These are phyloP conservation scores for Polytolypa hystricis DNA, from an alignment of 2,329 filamentous ascomycete genomes.

Conservation along the genomic window DNA sequence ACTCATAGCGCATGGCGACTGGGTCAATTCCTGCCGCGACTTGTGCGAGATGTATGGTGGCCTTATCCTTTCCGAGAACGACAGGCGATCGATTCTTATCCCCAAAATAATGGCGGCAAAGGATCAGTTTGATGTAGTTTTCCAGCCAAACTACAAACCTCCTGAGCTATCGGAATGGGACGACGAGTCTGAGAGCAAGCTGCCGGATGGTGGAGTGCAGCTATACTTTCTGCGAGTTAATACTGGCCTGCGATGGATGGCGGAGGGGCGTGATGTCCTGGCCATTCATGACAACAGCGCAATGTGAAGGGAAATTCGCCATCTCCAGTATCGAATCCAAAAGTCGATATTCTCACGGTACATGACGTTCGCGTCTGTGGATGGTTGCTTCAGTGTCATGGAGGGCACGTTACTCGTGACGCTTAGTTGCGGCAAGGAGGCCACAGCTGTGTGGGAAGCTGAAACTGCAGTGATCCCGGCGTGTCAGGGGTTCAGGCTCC, in stretches of 20 bases:
- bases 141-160: constrained; percentile 38
- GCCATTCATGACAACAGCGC: constrained; percentile 39
- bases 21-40: constrained; percentile 51
- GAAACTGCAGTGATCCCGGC: constrained; percentile 41
- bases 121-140: constrained; percentile 46
- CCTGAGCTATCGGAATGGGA: constrained; percentile 37
- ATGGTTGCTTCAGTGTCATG: constrained; percentile 42
- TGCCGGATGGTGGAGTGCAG: constrained; percentile 29
- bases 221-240: constrained; percentile 44
- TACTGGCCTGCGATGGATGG: constrained; percentile 37
- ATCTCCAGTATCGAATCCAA: constrained; percentile 42
- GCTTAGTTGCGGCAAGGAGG: constrained; percentile 28
- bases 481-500: constrained; percentile 35
- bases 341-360: constrained; percentile 25
- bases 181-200: constrained; percentile 26
- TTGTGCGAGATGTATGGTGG: constrained; percentile 43
- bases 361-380: constrained; percentile 37
- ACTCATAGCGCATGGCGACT: constrained; percentile 46
- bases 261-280: constrained; percentile 37
- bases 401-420: constrained; percentile 37
- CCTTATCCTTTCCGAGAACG: constrained; percentile 40
- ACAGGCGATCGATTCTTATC: constrained; percentile 41
- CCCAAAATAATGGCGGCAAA: constrained; percentile 47
- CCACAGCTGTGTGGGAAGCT: constrained; percentile 39
- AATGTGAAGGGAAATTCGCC: constrained; percentile 40